Conservation (phyloP, 2,329 filamentous ascomycete genomes). For the Helminthosporium solani region DNA sequence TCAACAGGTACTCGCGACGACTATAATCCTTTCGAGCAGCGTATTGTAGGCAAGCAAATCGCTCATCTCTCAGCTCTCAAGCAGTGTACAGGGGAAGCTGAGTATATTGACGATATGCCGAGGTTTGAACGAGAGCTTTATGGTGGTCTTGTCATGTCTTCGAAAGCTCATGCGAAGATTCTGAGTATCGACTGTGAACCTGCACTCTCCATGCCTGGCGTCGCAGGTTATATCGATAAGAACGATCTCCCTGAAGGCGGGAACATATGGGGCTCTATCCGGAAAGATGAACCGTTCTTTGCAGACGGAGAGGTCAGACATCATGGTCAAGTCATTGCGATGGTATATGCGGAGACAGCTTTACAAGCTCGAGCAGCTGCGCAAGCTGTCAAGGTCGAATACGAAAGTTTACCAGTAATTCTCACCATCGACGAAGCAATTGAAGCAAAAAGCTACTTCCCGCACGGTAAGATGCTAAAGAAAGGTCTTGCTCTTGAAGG, state of each 20-base stretch:
- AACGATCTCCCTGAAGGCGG: conserved; percentile 74
- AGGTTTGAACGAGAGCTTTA: conserved; percentile 80
- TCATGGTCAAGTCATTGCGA: conserved; percentile 85
- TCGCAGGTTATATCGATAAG: conserved; percentile 80
- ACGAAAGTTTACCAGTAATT: conserved; percentile 82
- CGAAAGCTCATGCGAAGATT: conserved; percentile 83
- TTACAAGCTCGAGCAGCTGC: conserved; percentile 76
- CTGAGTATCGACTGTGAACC: conserved; percentile 72
- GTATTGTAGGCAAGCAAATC: conserved; percentile 77
- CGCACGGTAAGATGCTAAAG: conserved; percentile 75
- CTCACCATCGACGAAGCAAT: conserved; percentile 95
- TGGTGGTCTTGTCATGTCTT: conserved; percentile 82
- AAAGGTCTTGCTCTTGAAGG: conserved; percentile 59
- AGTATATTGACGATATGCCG: conserved; percentile 94
- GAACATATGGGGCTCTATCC: conserved; percentile 89
- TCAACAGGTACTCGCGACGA: conserved; percentile 77
- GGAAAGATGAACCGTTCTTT: conserved; percentile 82
- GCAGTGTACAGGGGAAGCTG: conserved; percentile 87
- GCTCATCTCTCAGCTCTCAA: conserved; percentile 87
- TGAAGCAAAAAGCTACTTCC: conserved; percentile 79
- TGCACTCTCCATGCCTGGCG: conserved; percentile 82
- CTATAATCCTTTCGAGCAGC: conserved; percentile 75
- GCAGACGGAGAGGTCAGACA: conserved; percentile 84
- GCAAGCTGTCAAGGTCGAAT: conserved; percentile 80
- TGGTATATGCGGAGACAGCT: conserved; percentile 78